phyloP scores from a whole-genome alignment of 306 rosid species.

The Malus domestica region ASM211411v1 NC_041805.1:21170001-21170500 shows the following conservation, averaged over 20 bases:
- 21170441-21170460: conserved; percentile 61
- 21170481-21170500: not conserved
- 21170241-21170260: not conserved
- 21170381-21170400: conserved; percentile 75
- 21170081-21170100: not conserved
- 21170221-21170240: not conserved
- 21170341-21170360: conserved; percentile 78
- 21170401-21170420: conserved; percentile 57
- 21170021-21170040: not conserved
- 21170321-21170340: conserved; percentile 46
- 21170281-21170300: not conserved
- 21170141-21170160: not conserved
- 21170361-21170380: conserved; percentile 56
- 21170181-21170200: not conserved
- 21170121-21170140: not conserved
- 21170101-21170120: not conserved
- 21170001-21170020: conserved; percentile 66
- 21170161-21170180: not conserved
- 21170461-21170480: conserved; percentile 23
- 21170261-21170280: not conserved
- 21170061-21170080: not conserved
- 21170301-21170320: not conserved
- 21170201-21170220: not conserved
- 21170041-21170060: not conserved
- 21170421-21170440: conserved; percentile 59